A percentile compares a stretch with the other conserved stretches of the same genome.
Evolutionary conservation across 345 rosid species (phyloP).

Genomic region (Citrus sp.): DNA sequence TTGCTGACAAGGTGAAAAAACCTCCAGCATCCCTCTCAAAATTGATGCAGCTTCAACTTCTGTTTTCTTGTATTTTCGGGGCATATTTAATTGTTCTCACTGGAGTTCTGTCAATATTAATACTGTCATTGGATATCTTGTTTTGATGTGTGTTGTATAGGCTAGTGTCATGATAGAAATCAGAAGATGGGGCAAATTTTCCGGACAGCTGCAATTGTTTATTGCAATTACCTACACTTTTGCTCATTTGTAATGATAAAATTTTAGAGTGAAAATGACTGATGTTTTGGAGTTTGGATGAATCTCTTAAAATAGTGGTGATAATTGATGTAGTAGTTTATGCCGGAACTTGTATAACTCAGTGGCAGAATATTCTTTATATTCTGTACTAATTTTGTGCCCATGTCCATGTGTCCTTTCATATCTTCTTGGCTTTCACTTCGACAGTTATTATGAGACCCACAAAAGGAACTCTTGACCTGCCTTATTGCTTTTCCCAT

Average conservation of each 20-base stretch:
- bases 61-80: conserved; percentile 12
- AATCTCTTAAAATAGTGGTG: background rate
- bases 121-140: conserved; percentile 19
- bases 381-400: background rate
- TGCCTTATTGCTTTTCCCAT: background rate
- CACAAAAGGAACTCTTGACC: background rate
- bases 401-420: background rate
- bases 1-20: conserved; percentile 12
- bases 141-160: conserved; percentile 26
- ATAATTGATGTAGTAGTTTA: background rate
- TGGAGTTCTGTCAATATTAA: conserved; percentile 24
- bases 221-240: background rate
- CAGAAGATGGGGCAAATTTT: background rate
- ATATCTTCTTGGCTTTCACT: background rate
- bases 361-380: background rate
- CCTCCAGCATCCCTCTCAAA: conserved; percentile 1
- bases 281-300: conserved; percentile 4
- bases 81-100: background rate
- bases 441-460: too few species aligned
- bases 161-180: conserved; percentile 10
- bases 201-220: background rate
- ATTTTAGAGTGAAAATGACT: background rate
- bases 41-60: conserved; percentile 7
- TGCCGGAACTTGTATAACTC: background rate
- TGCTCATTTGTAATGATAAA: background rate